phyloP scores from a whole-genome alignment of 1,284 basidiomycete genomes.

The Trichosporon inkin region DNA sequence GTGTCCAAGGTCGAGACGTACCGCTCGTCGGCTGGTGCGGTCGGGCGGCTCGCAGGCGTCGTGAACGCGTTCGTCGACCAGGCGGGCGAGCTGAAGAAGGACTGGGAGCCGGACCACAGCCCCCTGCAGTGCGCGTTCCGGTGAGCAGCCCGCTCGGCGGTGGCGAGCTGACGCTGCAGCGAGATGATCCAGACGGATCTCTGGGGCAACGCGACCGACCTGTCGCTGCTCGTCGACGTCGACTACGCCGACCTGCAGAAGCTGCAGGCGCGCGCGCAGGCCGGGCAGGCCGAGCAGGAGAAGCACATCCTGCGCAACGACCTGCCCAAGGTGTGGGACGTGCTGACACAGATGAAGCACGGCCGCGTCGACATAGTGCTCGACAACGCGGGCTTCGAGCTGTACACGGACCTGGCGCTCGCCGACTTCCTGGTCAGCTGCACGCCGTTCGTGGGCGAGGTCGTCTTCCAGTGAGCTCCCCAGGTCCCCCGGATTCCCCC shows the following conservation, averaged over 20 bases:
- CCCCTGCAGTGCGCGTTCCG: slow-evolving; percentile 47
- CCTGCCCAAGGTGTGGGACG: slow-evolving; percentile 68
- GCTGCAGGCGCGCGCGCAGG: slow-evolving; percentile 74
- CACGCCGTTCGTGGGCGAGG: slow-evolving; percentile 72
- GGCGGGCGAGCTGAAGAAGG: slow-evolving; percentile 32
- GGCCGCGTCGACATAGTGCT: slow-evolving; percentile 80
- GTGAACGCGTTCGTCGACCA: slow-evolving; percentile 30
- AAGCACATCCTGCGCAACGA: slow-evolving; percentile 83
- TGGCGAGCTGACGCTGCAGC: slow-evolving; percentile 12
- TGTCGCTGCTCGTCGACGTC: slow-evolving; percentile 49
- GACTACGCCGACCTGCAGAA: slow-evolving; percentile 68
- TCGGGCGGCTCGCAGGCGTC: slow-evolving; percentile 56
- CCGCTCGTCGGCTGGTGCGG: slow-evolving; percentile 69
- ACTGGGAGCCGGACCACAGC: slow-evolving; percentile 34
- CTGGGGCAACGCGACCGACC: slow-evolving; percentile 52
- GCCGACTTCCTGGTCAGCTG: slow-evolving; percentile 89
- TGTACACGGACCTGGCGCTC: slow-evolving; percentile 90
- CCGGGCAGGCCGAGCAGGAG: slow-evolving; percentile 67
- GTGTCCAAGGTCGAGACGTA: slow-evolving; percentile 78
- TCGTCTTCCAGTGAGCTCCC: slow-evolving; percentile 84
- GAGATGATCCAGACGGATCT: slow-evolving; percentile 51
- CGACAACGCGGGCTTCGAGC: slow-evolving; percentile 92
- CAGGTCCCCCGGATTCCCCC: too few relatives aligned
- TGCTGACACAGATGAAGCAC: slow-evolving; percentile 58
- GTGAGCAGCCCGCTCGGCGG: slow-evolving; percentile 26